Base-by-base conservation (phyloP, 192 early-diverging fungal species). In the Backusella morwellensis region DNA sequence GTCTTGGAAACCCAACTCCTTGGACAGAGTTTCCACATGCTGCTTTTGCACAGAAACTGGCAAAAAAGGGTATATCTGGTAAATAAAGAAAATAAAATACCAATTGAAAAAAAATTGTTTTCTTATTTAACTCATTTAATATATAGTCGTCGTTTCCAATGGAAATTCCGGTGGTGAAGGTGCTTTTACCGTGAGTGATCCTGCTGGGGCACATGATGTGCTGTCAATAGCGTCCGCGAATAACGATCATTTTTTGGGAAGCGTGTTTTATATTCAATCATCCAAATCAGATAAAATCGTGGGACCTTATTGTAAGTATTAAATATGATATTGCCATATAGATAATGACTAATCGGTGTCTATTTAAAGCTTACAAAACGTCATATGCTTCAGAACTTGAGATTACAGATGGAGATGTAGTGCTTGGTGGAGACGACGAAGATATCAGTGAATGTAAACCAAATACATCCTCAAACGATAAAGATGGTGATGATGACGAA, bases 141-240 rank as follows among this genome's bases (percentile, higher is more conserved):
- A 19, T 56, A 15, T 75, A 79, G 85, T 93, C 59, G 85, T 91
- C 6, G 83, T 90, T 9, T 85, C 94, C 0, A 85, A 84, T 68
- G 90, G 91, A 21, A 95, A 95, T 38, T 84, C 82, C 54, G 93
- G 93, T 44, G 76, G 74, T 14, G 83, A 86, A 47, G 93, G 91
- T 44, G 77, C 90, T 26, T 91, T 86, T 73, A 86, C 87, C 4
- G 81, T 86, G 8, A 84, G 83, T 6, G 85, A 88, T 14, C 92
- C 93, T 5, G 90, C 87, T 36, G 85, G 88, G 38, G 91, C 85
- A 14, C 68, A 56, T 1, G 84, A 83, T 38, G 86, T 90, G 0
- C 86, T 92, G 21, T 86, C 88, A 1, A 90, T 93, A 32, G 92
- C 86, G 9, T 84, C 85, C 2, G 78, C 81, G 12, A 87, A 87